Evolutionary conservation across 2,329 filamentous ascomycete species (phyloP).

Genomic region (Ceratocystis diversiconidia): DNA sequence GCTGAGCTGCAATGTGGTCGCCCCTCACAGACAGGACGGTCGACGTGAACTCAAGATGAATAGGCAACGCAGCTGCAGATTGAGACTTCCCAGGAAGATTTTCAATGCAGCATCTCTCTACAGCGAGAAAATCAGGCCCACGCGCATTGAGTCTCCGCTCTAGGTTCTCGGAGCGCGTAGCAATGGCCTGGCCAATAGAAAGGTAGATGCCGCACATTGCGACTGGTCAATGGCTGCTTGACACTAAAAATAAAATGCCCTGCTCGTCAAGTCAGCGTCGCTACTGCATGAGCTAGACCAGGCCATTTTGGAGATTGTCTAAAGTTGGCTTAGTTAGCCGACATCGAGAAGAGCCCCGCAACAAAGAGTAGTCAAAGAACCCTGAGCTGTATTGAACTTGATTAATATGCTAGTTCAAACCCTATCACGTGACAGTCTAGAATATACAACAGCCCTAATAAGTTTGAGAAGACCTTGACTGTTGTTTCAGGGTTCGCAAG

Average conservation of each 20-base stretch:
- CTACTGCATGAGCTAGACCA: neutral
- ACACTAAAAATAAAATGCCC: neutral
- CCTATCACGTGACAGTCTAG: neutral
- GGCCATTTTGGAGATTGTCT: neutral
- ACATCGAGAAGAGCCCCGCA: neutral
- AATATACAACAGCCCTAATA: too few species aligned
- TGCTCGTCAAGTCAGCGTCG: neutral
- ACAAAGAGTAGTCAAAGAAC: neutral
- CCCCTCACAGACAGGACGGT: neutral
- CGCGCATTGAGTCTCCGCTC: neutral
- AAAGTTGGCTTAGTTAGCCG: neutral
- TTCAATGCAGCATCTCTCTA: neutral
- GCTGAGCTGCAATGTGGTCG: neutral
- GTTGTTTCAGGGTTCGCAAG: neutral
- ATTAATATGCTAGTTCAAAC: neutral
- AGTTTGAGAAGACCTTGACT: neutral
- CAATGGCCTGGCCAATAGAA: neutral
- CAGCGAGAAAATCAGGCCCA: neutral
- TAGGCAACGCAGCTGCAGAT: neutral
- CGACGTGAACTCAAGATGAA: neutral
- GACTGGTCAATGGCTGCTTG: neutral
- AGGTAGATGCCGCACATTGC: slow-evolving; percentile 20
- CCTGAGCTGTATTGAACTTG: neutral
- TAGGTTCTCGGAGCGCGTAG: slow-evolving; percentile 8
- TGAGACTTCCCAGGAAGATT: neutral